These are phyloP conservation scores for Rhazya stricta DNA, from an alignment of 257 asterid species.

Conservation along the genomic window DNA sequence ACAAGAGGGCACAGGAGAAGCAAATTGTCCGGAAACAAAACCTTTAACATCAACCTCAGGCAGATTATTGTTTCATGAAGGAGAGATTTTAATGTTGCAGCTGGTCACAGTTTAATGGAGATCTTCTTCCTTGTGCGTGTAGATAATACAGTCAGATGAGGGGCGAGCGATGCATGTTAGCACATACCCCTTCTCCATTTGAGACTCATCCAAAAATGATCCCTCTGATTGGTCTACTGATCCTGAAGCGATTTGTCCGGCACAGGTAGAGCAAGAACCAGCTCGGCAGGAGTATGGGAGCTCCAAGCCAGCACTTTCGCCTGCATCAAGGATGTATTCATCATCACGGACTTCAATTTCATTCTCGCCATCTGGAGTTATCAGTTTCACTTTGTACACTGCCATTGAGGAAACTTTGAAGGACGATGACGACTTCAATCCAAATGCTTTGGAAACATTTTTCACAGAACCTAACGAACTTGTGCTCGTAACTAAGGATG, in stretches of 20 bases:
- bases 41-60: not conserved
- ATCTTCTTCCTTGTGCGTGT: slow-evolving; percentile 23
- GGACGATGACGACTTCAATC: slow-evolving; percentile 1
- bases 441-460: slow-evolving; percentile 7
- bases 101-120: not conserved
- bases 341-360: slow-evolving; percentile 17
- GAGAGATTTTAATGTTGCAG: not conserved
- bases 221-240: slow-evolving; percentile 24
- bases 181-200: slow-evolving; percentile 12
- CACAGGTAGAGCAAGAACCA: slow-evolving; percentile 23
- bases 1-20: not conserved
- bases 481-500: not conserved
- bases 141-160: slow-evolving; percentile 14
- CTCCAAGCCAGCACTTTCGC: slow-evolving; percentile 10
- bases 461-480: not conserved
- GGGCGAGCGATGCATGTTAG: slow-evolving; percentile 20
- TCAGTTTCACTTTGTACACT: slow-evolving; percentile 15
- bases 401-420: slow-evolving; percentile 20
- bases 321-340: slow-evolving; percentile 12
- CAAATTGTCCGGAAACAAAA: not conserved
- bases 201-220: slow-evolving; percentile 16
- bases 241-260: slow-evolving; percentile 19
- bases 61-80: not conserved
- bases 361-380: slow-evolving; percentile 20
- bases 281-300: slow-evolving; percentile 23